Conservation (phyloP, 768 basidiomycete species). For the Russula lepida region DNA sequence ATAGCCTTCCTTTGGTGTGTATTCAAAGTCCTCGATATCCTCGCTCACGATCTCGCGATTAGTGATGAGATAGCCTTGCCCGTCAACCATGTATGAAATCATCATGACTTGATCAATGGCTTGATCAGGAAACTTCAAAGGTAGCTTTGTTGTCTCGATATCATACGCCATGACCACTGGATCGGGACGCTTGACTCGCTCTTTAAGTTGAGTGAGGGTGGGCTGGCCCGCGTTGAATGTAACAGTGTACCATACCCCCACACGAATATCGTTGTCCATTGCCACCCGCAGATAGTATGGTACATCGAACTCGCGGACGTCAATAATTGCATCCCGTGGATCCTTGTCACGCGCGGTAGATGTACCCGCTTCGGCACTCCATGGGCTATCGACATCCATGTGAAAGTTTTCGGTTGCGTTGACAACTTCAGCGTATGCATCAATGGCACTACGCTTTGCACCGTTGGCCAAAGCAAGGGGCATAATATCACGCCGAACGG, state of each 20-base stretch:
- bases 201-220: constrained; percentile 55
- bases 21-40: constrained; percentile 98
- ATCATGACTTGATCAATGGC: constrained; percentile 98
- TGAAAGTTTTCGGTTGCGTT: constrained; percentile 57
- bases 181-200: constrained; percentile 95
- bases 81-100: constrained; percentile 99
- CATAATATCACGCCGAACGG: constrained; percentile 79
- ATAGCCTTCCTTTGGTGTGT: constrained; percentile 96
- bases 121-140: constrained; percentile 98
- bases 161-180: constrained; percentile 98
- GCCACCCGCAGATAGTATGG: constrained; percentile 98
- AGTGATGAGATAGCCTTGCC: constrained; percentile 94
- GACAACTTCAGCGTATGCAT: constrained; percentile 96
- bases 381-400: constrained; percentile 61
- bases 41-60: constrained; percentile 96
- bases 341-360: constrained; percentile 52
- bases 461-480: constrained; percentile 87
- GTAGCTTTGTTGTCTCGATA: constrained; percentile 99
- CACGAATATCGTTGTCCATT: constrained; percentile 96
- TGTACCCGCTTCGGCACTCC: constrained; percentile 39
- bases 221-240: constrained; percentile 78
- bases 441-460: constrained; percentile 89
- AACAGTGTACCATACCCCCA: constrained; percentile 95
- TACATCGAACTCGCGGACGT: constrained; percentile 93
- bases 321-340: constrained; percentile 88